Evolutionary conservation across 495 filamentous ascomycete genomes (phyloP), one percentile per base, ranked within the genome.

Genomic region (Baudoinia panamericana): DNA sequence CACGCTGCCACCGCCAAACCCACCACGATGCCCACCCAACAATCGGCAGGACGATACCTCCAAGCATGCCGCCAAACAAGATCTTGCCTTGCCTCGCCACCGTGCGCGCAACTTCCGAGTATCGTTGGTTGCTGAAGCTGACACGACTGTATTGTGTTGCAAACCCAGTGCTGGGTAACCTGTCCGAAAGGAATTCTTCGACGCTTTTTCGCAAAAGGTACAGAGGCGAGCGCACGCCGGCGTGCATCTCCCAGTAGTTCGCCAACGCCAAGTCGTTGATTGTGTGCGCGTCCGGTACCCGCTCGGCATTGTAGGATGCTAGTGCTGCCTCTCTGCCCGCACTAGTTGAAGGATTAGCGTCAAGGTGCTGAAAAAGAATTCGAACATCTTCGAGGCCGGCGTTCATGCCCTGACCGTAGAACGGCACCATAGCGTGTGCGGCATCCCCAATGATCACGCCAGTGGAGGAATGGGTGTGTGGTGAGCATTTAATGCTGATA

Each of bases 381-480:
- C 57, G 55, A 5, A 64, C 60, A 36, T 64, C 61, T 51, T 64
- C 61, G 2, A 64, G 48, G 0, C 61, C 61, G 15, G 60, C 54
- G 50, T 64, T 64, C 60, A 64, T 63, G 41, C 61, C 61, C 37
- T 64, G 61, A 7, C 61, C 61, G 44, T 64, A 64, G 51, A 64
- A 64, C 1, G 92, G 90, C 0, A 97, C 84, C 73, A 97, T 94
- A 33, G 90, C 92, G 61, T 97, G 92, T 5, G 90, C 90, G 17
- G 90, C 86, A 53, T 97, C 90, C 35, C 90, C 90, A 29, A 97
- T 51, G 43, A 97, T 82, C 38, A 92, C 83, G 17, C 67, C 82
- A n/a, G 76, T 80, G 21, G 74, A 71, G 26, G 56, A 65, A 67
- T 71, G 84, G 63, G 94, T 84, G 57, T 95, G 78, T 0, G 92